A percentile compares a stretch with the other conserved stretches of the same genome.
These are phyloP conservation scores for Pythium coloratum DNA, from an alignment of 352 stramenopile species.

Conservation along the genomic window DNA sequence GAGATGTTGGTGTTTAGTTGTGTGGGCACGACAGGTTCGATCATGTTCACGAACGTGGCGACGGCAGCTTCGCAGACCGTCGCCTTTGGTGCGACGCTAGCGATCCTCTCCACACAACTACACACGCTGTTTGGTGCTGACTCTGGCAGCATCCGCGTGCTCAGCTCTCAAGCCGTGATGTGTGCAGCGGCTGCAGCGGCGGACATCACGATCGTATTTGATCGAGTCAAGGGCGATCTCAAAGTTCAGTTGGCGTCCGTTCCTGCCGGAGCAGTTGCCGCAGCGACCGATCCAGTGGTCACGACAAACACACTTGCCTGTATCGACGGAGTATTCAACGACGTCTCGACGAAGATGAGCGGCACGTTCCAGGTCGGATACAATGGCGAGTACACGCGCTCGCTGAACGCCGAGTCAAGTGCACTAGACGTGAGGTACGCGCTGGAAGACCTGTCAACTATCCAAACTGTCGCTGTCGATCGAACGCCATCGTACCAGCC, in stretches of 20 bases:
- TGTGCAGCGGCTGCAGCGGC: conserved; percentile 33
- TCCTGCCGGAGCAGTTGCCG: background rate
- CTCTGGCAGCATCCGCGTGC: conserved; percentile 57
- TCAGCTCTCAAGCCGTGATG: conserved; percentile 41
- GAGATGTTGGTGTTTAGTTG: conserved; percentile 64
- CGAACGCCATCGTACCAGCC: conserved; percentile 47
- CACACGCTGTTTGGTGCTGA: conserved; percentile 50
- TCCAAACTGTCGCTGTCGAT: conserved; percentile 52
- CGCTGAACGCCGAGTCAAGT: conserved; percentile 71
- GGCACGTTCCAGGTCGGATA: conserved; percentile 82
- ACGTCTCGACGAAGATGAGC: conserved; percentile 57
- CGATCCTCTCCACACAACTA: conserved; percentile 40
- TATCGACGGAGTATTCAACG: conserved; percentile 63
- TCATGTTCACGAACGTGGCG: conserved; percentile 37
- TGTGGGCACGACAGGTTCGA: conserved; percentile 29
- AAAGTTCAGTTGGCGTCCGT: conserved; percentile 27
- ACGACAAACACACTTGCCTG: conserved; percentile 34
- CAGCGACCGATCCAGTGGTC: conserved; percentile 16
- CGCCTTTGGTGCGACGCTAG: conserved; percentile 32
- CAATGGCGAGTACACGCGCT: conserved; percentile 51
- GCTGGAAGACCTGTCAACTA: conserved; percentile 57
- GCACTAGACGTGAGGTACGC: conserved; percentile 62
- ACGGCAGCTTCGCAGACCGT: conserved; percentile 6
- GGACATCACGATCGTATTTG: conserved; percentile 59
- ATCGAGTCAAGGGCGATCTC: conserved; percentile 62